A percentile compares a stretch with the other conserved stretches of the same genome.
Conservation (phyloP, 371 early-diverging fungal species). For the Rhizopus arrhizus region DNA sequence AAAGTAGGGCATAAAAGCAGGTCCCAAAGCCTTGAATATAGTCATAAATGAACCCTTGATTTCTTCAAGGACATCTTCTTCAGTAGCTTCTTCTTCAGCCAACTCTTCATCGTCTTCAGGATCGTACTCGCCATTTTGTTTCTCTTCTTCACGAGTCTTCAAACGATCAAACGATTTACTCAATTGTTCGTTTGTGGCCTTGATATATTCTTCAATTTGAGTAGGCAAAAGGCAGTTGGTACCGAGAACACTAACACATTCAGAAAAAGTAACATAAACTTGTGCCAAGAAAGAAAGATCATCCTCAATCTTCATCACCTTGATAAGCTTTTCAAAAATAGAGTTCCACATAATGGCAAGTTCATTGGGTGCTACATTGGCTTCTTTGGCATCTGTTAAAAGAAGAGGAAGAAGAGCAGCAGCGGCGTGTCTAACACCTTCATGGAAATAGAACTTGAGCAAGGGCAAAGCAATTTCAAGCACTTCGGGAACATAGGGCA, state of each 20-base stretch:
- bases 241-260: constrained; percentile 72
- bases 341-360: constrained; percentile 32
- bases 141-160: constrained; percentile 70
- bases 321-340: constrained; percentile 68
- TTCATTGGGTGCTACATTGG: constrained; percentile 39
- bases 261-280: constrained; percentile 76
- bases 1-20: constrained; percentile 78
- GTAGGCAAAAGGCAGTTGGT: constrained; percentile 63
- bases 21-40: constrained; percentile 71
- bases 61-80: constrained; percentile 81
- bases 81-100: constrained; percentile 79
- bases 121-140: constrained; percentile 80
- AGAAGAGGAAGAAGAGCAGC: constrained; percentile 85
- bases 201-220: constrained; percentile 68
- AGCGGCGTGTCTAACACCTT: constrained; percentile 90
- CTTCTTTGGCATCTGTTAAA: constrained; percentile 60
- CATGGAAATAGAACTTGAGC: constrained; percentile 95
- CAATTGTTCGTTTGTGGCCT: constrained; percentile 68
- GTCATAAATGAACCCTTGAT: constrained; percentile 76
- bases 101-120: constrained; percentile 87
- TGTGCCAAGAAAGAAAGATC: constrained; percentile 80
- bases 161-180: constrained; percentile 71
- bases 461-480: constrained; percentile 85
- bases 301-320: constrained; percentile 71
- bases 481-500: constrained; percentile 51